Evolutionary conservation across 805 yeast species (phyloP).

Genomic region (Candida ulmi): DNA sequence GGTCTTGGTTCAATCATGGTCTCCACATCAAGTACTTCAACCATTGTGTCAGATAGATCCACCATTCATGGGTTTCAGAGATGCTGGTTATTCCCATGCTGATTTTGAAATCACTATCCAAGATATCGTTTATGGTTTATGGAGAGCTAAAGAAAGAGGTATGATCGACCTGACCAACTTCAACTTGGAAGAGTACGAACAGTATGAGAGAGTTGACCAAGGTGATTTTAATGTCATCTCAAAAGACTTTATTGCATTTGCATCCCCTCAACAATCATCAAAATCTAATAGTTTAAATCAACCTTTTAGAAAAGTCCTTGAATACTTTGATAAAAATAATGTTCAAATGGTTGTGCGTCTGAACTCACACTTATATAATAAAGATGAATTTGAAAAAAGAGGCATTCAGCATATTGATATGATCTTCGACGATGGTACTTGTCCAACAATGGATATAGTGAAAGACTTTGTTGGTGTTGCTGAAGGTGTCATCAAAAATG

Average conservation of each 20-base stretch:
- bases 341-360: conserved; percentile 89
- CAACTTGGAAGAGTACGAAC: conserved; percentile 90
- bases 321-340: conserved; percentile 63
- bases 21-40: conserved; percentile 95
- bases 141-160: conserved; percentile 95
- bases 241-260: conserved; percentile 94
- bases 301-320: conserved; percentile 76
- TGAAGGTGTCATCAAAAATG: conserved; percentile 76
- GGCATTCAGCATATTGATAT: conserved; percentile 89
- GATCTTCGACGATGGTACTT: conserved; percentile 97
- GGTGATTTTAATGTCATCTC: conserved; percentile 93
- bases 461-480: conserved; percentile 93
- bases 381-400: conserved; percentile 71
- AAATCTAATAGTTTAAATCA: conserved; percentile 45
- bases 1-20: conserved; percentile 94
- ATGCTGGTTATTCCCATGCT: conserved; percentile 95
- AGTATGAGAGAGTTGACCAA: conserved; percentile 91
- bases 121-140: conserved; percentile 91
- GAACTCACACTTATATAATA: conserved; percentile 87
- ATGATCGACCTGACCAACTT: conserved; percentile 82
- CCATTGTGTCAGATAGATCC: conserved; percentile 90
- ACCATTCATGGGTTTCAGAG: conserved; percentile 92
- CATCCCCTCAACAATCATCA: conserved; percentile 81
- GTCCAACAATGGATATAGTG: conserved; percentile 92
- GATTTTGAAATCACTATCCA: conserved; percentile 92